Evolutionary conservation across 2,329 filamentous ascomycete species (phyloP), one percentile per base, ranked within the genome.

Genomic region (Aspergillus sp.): DNA sequence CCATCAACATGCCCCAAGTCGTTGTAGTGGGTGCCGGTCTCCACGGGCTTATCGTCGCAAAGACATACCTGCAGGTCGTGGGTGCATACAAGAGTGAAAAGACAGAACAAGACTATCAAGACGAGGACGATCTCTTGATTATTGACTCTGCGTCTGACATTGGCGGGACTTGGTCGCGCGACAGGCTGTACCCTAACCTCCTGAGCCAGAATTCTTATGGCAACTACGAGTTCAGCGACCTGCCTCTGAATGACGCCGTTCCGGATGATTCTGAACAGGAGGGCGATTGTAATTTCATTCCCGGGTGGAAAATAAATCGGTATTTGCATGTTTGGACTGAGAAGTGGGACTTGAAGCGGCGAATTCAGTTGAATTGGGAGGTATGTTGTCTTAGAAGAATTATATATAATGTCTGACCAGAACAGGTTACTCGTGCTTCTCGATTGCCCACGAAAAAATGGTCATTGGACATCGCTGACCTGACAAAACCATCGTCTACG

Each of bases 131-230:
- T 4, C 48, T 71, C 8, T 58, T 68, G 2, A 64, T 70, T 37
- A 51, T 71, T 7, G 69, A 71, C 40, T 61, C 65, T 20, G 64
- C 57, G 1, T 64, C 63, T 5, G 61, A 62, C 34, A 58, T 66
- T 41, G 69, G 68, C 24, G 68, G 68, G 15, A 70, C 68, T 4
- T 70, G 68, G 68, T 59, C 66, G 2, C 55, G 60, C 8, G 65
- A 69, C 17, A 63, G 69, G 1, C 60, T 70, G 0, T 70, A 69
- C 49, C 68, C 68, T 8, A 70, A 68, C 15, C 59, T 70, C 9
- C 58, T 66, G 5, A 67, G 67, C n/a, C 66, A 70, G 30, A 67
- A 66, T 40, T 66, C 68, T 5, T 66, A 68, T 30, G 68, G 68
- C 1, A 56, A 66, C 15, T 70, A 70, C 54, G 68, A 70, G 57